Evolutionary conservation across 108 stramenopile genomes (phyloP).

Genomic region (Pseudonitzschia delicatissima): DNA sequence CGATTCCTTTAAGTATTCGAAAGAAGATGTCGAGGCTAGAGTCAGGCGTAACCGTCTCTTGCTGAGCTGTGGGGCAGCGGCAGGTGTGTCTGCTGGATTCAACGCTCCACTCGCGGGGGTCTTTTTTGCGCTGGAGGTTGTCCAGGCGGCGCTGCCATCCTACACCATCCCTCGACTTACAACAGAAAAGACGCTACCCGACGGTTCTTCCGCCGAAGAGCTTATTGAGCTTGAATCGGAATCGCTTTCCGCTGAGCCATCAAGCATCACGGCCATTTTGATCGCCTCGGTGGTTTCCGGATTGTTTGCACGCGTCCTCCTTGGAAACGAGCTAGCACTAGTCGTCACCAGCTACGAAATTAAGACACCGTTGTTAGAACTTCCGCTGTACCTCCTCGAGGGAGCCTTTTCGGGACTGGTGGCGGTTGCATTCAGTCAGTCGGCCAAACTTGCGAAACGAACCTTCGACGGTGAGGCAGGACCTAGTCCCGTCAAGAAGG

Average conservation of each 20-base stretch:
- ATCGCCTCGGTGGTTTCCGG: conserved; percentile 75
- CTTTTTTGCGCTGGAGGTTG: conserved; percentile 90
- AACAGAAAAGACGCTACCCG: not conserved
- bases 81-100: conserved; percentile 92
- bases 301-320: conserved; percentile 60
- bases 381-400: conserved; percentile 83
- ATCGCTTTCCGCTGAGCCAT: conserved; percentile 31
- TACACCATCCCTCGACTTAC: conserved; percentile 7
- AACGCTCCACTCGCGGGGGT: conserved; percentile 93
- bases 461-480: conserved; percentile 62
- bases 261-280: conserved; percentile 71
- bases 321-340: conserved; percentile 77
- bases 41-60: conserved; percentile 55
- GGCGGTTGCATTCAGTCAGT: conserved; percentile 60
- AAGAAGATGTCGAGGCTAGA: conserved; percentile 17
- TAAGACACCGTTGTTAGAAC: conserved; percentile 74
- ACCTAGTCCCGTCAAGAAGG: conserved; percentile 40
- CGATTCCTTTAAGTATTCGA: conserved; percentile 2
- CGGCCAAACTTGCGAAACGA: conserved; percentile 51
- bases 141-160: conserved; percentile 54
- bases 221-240: conserved; percentile 16
- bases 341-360: conserved; percentile 49
- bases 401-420: conserved; percentile 74
- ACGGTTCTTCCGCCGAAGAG: not conserved
- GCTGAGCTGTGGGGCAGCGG: conserved; percentile 85